Conservation (phyloP, 352 stramenopile genomes). For the Pythium biforme region DNA sequence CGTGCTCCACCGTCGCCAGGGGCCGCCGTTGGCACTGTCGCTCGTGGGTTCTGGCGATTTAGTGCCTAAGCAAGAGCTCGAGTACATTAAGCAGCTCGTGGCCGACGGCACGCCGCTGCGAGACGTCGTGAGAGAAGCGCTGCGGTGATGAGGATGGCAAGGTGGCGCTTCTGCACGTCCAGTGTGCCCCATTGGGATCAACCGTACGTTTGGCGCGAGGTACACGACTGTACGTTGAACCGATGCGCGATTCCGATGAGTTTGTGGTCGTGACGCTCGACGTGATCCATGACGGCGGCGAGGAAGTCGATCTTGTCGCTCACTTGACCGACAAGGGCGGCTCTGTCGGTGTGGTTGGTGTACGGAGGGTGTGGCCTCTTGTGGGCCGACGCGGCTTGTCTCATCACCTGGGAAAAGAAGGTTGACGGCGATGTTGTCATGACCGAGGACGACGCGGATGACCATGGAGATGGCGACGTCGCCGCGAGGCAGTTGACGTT, state of each 20-base stretch:
- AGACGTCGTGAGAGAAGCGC: conserved; percentile 1
- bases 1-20: background rate
- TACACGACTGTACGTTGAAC: conserved; percentile 1
- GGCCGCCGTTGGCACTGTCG: background rate
- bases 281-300: background rate
- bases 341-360: background rate
- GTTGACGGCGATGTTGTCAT: background rate
- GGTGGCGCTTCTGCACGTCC: background rate
- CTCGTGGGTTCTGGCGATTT: background rate
- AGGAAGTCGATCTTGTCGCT: background rate
- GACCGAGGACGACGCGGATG: background rate
- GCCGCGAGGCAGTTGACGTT: background rate
- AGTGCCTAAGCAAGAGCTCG: background rate
- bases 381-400: background rate
- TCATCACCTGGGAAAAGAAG: background rate
- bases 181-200: background rate
- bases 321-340: background rate
- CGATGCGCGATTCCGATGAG: background rate
- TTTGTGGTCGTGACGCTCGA: background rate
- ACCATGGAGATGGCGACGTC: background rate
- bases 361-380: conserved; percentile 3
- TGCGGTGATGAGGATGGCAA: conserved; percentile 1
- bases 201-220: background rate
- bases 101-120: conserved; percentile 1
- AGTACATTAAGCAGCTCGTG: background rate